Evolutionary conservation across 1,284 basidiomycete genomes (phyloP).

Genomic region (Microbotryum lychnidis-dioicae): DNA sequence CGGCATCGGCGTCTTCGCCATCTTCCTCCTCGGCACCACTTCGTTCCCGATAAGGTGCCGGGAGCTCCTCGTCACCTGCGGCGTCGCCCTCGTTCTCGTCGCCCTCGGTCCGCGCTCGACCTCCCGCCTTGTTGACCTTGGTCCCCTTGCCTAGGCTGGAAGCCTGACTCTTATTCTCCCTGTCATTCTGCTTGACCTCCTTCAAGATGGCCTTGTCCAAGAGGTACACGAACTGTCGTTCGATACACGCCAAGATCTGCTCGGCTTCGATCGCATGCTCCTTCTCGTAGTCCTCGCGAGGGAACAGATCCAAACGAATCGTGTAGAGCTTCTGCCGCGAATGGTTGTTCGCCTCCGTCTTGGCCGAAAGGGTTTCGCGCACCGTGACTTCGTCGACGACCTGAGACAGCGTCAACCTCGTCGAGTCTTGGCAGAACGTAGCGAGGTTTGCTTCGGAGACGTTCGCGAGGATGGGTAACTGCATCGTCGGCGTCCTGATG

Average conservation of each 20-base stretch:
- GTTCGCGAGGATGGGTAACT: slow-evolving; percentile 57
- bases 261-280: slow-evolving; percentile 73
- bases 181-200: slow-evolving; percentile 79
- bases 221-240: slow-evolving; percentile 67
- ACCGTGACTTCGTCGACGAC: slow-evolving; percentile 79
- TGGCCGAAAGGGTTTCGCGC: slow-evolving; percentile 64
- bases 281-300: slow-evolving; percentile 67
- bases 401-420: slow-evolving; percentile 78
- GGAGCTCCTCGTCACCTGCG: slow-evolving; percentile 48
- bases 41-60: slow-evolving; percentile 13
- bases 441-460: slow-evolving; percentile 55
- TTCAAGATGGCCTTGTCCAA: slow-evolving; percentile 77
- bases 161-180: slow-evolving; percentile 72
- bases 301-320: slow-evolving; percentile 79
- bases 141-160: slow-evolving; percentile 33
- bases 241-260: slow-evolving; percentile 68
- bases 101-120: slow-evolving; percentile 7
- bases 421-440: slow-evolving; percentile 83
- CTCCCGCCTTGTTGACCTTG: slow-evolving; percentile 11
- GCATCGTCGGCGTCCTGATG: slow-evolving; percentile 99
- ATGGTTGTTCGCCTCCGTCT: slow-evolving; percentile 49
- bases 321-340: slow-evolving; percentile 70
- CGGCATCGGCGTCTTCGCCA: slow-evolving; percentile 52
- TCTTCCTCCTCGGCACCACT: slow-evolving; percentile 31
- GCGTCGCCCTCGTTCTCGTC: slow-evolving; percentile 21